These are phyloP conservation scores for Daldinia concentrica DNA, from an alignment of 495 filamentous ascomycete genomes.

Conservation along the genomic window DNA sequence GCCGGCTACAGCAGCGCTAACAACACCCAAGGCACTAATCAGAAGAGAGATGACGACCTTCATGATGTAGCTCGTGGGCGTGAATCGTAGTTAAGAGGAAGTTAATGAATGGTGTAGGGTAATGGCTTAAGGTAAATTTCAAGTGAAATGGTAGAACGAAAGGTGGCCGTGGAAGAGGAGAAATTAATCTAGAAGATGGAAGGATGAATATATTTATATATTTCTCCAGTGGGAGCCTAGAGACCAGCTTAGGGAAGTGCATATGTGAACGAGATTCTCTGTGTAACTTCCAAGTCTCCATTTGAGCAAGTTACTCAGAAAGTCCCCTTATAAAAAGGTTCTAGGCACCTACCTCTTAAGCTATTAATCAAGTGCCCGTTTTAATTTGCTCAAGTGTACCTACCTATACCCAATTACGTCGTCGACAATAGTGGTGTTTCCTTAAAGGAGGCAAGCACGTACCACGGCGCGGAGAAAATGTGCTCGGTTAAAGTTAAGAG, in stretches of 20 bases:
- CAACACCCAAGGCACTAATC: not conserved
- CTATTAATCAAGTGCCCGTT: too few species aligned
- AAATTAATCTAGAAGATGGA: not conserved
- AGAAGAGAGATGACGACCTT: conserved; percentile 17
- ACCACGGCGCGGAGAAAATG: not conserved
- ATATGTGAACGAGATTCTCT: not conserved
- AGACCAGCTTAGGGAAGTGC: not conserved
- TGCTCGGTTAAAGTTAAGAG: not conserved
- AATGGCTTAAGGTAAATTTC: not conserved
- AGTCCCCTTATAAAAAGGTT: not conserved
- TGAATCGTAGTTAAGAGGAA: not conserved
- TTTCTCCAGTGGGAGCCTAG: too few species aligned
- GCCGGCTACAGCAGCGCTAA: not conserved
- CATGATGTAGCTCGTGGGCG: not conserved
- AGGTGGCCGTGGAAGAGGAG: not conserved
- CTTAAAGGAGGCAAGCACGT: not conserved
- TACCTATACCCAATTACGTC: not conserved
- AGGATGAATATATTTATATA: not conserved
- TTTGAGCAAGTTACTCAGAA: not conserved
- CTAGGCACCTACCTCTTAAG: too few species aligned
- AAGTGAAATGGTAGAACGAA: not conserved
- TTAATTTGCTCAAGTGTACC: not conserved
- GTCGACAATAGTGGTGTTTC: not conserved
- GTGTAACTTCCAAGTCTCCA: not conserved
- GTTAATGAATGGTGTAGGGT: not conserved